Evolutionary conservation across 1,139 yeast genomes (phyloP), one percentile per base, ranked within the genome.

Genomic region (Meyerozyma carpophila): DNA sequence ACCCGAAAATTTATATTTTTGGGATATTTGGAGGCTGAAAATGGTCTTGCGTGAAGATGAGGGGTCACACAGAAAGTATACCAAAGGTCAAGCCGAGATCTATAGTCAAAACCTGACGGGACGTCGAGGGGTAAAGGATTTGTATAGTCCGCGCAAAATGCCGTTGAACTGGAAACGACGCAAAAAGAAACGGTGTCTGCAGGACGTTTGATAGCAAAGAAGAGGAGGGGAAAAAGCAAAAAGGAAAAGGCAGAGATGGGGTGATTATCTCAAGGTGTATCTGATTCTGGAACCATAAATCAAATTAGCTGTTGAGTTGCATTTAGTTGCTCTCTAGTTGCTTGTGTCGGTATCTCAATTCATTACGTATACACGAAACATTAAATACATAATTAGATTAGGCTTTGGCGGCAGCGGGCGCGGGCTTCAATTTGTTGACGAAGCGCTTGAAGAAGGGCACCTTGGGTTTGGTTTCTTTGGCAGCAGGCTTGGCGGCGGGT

Each of bases 381-480:
- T 31, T 31, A 31, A 16, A n/a, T 27, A 27, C 13, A 27, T 10
- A 27, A 10, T 11, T 27, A 27, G 6, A 27, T 37, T 14, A 37
- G n/a, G 28, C 28, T 37, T 39, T 67, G 51, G 68, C 56, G 45
- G 66, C 56, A 44, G 68, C 60, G 39, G 53, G 50, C 52, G 61
- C 56, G 51, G 61, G 58, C 69, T 73, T 78, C 58, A 79, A 66
- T 59, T 71, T 75, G 52, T 63, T 59, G 49, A 73, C 56, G 45
- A 75, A 61, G 62, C 69, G 77, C 70, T 75, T 77, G 65, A 75
- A 68, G 58, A 75, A 63, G 68, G 32, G 59, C 64, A 42, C 62
- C 67, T 51, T 65, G 67, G 25, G n/a, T 43, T 62, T 68, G 42
- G 57, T 63, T 48, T 63, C 59, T 37, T 51, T 54, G 16, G 66